A percentile compares a stretch with the other conserved stretches of the same genome.
These are phyloP conservation scores for Bonia amplexicaulis DNA, from an alignment of 176 grass and related monocot species.

Conservation along the genomic window DNA sequence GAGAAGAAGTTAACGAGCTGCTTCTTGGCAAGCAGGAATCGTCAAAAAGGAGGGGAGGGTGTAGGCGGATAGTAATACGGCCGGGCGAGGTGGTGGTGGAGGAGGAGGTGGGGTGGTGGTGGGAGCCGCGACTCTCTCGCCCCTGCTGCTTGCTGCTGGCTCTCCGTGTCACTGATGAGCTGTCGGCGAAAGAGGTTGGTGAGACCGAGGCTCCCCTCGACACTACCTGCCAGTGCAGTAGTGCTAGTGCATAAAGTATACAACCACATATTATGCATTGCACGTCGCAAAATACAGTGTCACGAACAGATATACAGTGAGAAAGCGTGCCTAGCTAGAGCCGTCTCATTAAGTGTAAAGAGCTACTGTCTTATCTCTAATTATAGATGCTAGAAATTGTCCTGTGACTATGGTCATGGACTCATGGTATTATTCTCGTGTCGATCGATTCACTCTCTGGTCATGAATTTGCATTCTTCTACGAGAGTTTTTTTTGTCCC, in stretches of 20 bases:
- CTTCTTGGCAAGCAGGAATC: neutral
- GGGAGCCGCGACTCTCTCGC: neutral
- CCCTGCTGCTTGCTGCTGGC: neutral
- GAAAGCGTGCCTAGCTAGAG: no score
- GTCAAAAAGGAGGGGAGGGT: neutral
- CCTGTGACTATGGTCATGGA: rapidly evolving
- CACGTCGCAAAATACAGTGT: neutral
- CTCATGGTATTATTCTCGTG: no score
- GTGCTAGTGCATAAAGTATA: neutral
- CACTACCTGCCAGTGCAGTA: neutral
- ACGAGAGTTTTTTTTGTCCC: neutral
- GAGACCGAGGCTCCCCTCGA: neutral
- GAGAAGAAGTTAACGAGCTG: neutral
- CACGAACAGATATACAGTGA: no score
- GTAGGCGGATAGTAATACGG: neutral
- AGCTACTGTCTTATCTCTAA: no score
- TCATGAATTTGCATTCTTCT: neutral
- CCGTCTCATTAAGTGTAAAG: no score
- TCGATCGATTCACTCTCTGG: neutral
- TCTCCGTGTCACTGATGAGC: slow-evolving; percentile 19
- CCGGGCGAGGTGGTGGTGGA: neutral
- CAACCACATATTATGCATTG: neutral
- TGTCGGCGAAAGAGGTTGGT: slow-evolving; percentile 27
- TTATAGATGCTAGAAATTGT: neutral
- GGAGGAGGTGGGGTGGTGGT: neutral